phyloP scores from a whole-genome alignment of 305 asterid genomes.

The Solanum chacoense region DNA sequence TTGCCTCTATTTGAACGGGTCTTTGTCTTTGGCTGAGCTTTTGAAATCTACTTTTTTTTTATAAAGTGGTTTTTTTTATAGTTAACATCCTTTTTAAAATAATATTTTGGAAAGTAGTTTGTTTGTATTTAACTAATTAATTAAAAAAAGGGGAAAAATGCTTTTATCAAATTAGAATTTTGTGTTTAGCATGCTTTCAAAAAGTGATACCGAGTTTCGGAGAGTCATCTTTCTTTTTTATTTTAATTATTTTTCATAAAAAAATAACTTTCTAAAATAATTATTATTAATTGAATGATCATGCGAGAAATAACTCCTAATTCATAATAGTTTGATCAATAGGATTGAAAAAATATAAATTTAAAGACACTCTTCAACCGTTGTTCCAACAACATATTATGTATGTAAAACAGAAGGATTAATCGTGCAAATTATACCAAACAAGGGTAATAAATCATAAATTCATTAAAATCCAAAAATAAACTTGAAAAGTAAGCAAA shows the following conservation, averaged over 20 bases:
- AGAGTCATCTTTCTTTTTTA: neutral
- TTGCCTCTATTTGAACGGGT: neutral
- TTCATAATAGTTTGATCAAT: neutral
- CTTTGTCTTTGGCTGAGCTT: neutral
- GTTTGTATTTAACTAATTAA: neutral
- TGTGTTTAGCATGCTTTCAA: neutral
- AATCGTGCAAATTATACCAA: neutral
- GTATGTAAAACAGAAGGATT: neutral
- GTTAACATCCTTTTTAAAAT: neutral
- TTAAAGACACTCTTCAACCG: neutral
- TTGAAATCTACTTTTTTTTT: neutral
- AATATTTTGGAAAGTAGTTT: neutral
- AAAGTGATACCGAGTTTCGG: neutral
- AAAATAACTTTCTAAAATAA: too few relatives aligned
- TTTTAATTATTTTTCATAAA: too few relatives aligned
- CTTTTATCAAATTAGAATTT: neutral
- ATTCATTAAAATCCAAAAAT: neutral
- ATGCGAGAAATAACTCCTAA: neutral
- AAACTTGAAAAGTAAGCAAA: neutral
- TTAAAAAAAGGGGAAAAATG: too few relatives aligned
- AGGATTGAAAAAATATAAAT: neutral
- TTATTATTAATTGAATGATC: too few relatives aligned
- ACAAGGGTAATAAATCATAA: neutral
- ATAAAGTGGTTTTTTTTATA: too few relatives aligned
- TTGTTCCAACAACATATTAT: neutral